Conservation (phyloP, 225 moss, liverwort and hornwort genomes). For the Physcomitrellopsis africana region DNA sequence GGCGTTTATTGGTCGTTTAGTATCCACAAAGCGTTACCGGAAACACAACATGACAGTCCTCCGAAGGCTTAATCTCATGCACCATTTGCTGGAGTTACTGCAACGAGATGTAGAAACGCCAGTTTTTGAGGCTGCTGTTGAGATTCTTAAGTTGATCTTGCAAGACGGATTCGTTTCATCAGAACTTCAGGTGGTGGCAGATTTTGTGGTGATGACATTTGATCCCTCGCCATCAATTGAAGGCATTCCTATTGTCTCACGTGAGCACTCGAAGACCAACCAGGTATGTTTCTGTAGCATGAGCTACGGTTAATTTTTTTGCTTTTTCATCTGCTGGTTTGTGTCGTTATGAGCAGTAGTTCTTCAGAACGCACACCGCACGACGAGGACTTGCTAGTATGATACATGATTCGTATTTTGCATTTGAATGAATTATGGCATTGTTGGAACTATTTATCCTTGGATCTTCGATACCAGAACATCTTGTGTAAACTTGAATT, state of each 20-base stretch:
- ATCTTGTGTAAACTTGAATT: constrained; percentile 34
- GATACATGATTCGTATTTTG: too few relatives aligned
- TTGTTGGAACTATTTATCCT: too few relatives aligned
- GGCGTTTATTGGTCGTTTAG: constrained; percentile 71
- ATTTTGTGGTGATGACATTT: constrained; percentile 98
- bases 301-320: constrained; percentile 13
- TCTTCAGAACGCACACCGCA: not conserved
- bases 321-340: not conserved
- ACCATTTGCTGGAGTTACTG: constrained; percentile 87
- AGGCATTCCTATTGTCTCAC: constrained; percentile 54
- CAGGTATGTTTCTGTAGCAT: constrained; percentile 46
- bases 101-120: constrained; percentile 84
- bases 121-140: constrained; percentile 84
- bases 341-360: constrained; percentile 13
- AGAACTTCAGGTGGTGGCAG: constrained; percentile 91
- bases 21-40: constrained; percentile 80
- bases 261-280: constrained; percentile 65
- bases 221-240: constrained; percentile 74
- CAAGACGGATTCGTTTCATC: constrained; percentile 81
- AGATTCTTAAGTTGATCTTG: constrained; percentile 78
- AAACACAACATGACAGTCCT: constrained; percentile 88
- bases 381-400: not conserved
- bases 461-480: constrained; percentile 4
- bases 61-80: constrained; percentile 76
- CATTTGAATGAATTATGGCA: too few relatives aligned